Evolutionary conservation across 1,284 basidiomycete species (phyloP), one percentile per base, ranked within the genome.

Genomic region (Exobasidium cylindrosporum): DNA sequence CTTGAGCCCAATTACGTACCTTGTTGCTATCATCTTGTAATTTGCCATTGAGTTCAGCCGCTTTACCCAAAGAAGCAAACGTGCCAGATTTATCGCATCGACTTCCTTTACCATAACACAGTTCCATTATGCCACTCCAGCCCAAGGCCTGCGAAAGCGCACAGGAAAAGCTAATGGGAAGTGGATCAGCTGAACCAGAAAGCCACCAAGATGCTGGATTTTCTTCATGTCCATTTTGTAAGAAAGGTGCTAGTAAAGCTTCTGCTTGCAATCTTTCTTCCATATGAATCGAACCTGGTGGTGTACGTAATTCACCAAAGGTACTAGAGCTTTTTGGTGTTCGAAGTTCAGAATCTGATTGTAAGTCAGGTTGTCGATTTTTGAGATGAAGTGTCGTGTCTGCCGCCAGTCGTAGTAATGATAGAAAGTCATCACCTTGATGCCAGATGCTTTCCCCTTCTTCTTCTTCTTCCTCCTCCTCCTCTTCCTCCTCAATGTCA

Each of bases 121-220:
- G 65, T 21, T 73, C 66, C 70, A 77, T 68, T 61, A 77, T 69
- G 14, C 75, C 76, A 32, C 76, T 70, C 76, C 76, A 78, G 7
- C 76, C 76, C n/a, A 78, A 59, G 1, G 73, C 70, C 28, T 67
- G 50, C 1, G 68, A 72, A 4, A 77, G 55, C 0, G 76, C 75
- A 21, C 61, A 68, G 7, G 68, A 44, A n/a, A 78, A 21, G 13
- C 67, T 69, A 49, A 74, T 52, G 0, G 73, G 67, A 14, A 76
- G 58, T 17, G 76, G 73, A 43, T 78, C 76, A 6, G 66, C 64
- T 14, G 62, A 67, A 29, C 70, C 74, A 32, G 64, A 68, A 1
- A 64, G 69, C 74, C 72, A 74, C 71, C 71, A 73, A 3, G 67
- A 57, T 30, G 69, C 67, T 24, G 26, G 43, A 35, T 28, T 14